Conservation (phyloP, 148 eudicot genomes). For the Amaranthus palmeri region DNA sequence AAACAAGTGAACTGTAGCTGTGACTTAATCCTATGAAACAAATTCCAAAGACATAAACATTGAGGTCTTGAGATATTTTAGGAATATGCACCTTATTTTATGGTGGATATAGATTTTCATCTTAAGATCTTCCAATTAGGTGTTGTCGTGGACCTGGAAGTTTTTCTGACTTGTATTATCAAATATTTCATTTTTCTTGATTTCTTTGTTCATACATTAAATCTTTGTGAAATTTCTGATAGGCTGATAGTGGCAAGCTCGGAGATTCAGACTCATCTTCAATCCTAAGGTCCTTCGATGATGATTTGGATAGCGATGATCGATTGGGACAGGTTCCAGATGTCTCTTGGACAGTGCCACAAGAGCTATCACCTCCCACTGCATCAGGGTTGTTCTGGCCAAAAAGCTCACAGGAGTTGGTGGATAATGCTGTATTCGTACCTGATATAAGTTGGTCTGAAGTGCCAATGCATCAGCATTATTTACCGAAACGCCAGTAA, state of each 20-base stretch:
- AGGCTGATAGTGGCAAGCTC: constrained; percentile 81
- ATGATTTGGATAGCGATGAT: constrained; percentile 64
- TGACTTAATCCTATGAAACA: too few species aligned
- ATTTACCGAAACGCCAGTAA: constrained; percentile 30
- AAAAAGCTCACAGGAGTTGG: constrained; percentile 32
- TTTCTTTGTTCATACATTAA: not conserved
- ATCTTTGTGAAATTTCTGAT: constrained; percentile 1
- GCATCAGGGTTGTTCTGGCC: constrained; percentile 81
- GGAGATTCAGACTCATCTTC: constrained; percentile 70
- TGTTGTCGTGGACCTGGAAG: not conserved
- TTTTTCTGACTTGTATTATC: not conserved
- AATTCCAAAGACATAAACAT: too few species aligned
- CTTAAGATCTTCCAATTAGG: not conserved
- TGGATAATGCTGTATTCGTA: constrained; percentile 47
- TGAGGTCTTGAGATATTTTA: not conserved
- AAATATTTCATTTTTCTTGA: not conserved
- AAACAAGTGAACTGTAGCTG: too few species aligned
- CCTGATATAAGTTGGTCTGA: constrained; percentile 53
- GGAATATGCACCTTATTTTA: not conserved
- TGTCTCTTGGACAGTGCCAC: constrained; percentile 59
- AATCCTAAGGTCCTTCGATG: constrained; percentile 50
- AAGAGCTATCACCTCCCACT: constrained; percentile 78
- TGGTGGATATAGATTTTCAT: not conserved
- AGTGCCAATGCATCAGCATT: constrained; percentile 16
- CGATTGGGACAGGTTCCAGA: constrained; percentile 83